These are phyloP conservation scores for Mycena chlorophos DNA, from an alignment of 768 basidiomycete species.

Conservation along the genomic window DNA sequence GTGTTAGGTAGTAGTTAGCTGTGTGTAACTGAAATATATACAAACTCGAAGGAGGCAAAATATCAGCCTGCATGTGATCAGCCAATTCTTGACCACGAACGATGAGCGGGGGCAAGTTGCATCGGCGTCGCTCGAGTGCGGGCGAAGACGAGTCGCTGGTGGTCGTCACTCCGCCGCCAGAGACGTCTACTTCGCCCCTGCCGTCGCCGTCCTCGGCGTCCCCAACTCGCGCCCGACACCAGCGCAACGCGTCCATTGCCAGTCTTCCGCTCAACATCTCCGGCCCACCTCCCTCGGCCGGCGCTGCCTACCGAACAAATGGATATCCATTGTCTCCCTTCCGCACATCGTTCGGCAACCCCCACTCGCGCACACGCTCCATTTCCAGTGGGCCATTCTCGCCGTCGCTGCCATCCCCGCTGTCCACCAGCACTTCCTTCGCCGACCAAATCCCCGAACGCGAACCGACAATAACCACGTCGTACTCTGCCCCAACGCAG, in stretches of 20 bases:
- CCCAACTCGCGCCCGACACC: conserved; percentile 20
- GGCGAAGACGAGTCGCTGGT: conserved; percentile 18
- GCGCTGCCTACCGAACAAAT: conserved; percentile 34
- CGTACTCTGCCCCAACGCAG: conserved; percentile 23
- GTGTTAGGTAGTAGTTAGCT: conserved; percentile 22
- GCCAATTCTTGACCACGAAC: background rate
- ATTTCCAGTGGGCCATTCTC: conserved; percentile 54
- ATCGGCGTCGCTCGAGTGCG: conserved; percentile 18
- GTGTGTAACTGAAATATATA: conserved; percentile 23
- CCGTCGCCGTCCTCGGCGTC: conserved; percentile 31
- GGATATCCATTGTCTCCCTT: conserved; percentile 34
- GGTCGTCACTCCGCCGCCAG: conserved; percentile 25
- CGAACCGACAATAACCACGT: conserved; percentile 20
- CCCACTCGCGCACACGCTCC: conserved; percentile 48
- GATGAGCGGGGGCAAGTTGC: conserved; percentile 14
- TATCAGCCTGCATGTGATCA: background rate
- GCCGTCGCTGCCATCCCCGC: conserved; percentile 51
- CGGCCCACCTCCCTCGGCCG: conserved; percentile 27
- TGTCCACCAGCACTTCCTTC: conserved; percentile 41
- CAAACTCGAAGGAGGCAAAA: conserved; percentile 13
- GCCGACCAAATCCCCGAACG: conserved; percentile 23
- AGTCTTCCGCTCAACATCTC: conserved; percentile 21
- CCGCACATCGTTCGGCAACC: conserved; percentile 31
- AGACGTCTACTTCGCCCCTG: conserved; percentile 15
- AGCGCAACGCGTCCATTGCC: conserved; percentile 30